Conservation (phyloP, 345 rosid species). For the Adansonia digitata region DNA sequence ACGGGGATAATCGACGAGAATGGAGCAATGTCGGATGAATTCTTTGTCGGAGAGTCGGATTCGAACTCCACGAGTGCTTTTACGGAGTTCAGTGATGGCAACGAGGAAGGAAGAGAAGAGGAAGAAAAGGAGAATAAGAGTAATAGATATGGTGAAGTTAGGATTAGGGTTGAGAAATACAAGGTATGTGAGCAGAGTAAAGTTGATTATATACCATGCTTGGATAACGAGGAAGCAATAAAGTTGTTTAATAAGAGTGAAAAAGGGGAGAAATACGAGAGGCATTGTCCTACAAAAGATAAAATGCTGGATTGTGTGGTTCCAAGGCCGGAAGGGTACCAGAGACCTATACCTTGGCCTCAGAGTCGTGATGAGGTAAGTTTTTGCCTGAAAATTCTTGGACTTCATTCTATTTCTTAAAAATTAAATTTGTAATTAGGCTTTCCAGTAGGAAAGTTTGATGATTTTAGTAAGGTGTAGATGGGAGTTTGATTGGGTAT, state of each 20-base stretch:
- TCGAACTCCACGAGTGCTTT: constrained; percentile 13
- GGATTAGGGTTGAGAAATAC: constrained; percentile 21
- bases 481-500: not conserved
- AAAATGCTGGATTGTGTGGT: constrained; percentile 47
- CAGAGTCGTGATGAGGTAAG: constrained; percentile 57
- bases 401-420: not conserved
- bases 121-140: constrained; percentile 1
- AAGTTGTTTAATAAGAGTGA: constrained; percentile 22
- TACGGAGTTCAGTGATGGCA: constrained; percentile 11
- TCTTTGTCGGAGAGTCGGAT: constrained; percentile 41
- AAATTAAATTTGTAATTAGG: not conserved
- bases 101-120: constrained; percentile 15
- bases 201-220: constrained; percentile 47
- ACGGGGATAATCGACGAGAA: constrained; percentile 57
- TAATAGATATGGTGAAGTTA: not conserved
- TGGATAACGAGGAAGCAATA: constrained; percentile 40
- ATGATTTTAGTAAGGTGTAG: not conserved
- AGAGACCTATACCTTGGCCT: constrained; percentile 51
- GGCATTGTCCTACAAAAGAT: constrained; percentile 44
- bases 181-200: constrained; percentile 32
- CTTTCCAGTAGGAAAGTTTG: not conserved
- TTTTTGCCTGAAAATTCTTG: not conserved
- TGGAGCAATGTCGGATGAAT: constrained; percentile 49
- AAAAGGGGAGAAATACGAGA: constrained; percentile 36
- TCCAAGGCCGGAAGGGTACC: constrained; percentile 47